Percentiles rank a stretch among this genome's conserved stretches.
Evolutionary conservation across 1,284 basidiomycete species (phyloP).

Genomic region (Leucoagaricus sp.): DNA sequence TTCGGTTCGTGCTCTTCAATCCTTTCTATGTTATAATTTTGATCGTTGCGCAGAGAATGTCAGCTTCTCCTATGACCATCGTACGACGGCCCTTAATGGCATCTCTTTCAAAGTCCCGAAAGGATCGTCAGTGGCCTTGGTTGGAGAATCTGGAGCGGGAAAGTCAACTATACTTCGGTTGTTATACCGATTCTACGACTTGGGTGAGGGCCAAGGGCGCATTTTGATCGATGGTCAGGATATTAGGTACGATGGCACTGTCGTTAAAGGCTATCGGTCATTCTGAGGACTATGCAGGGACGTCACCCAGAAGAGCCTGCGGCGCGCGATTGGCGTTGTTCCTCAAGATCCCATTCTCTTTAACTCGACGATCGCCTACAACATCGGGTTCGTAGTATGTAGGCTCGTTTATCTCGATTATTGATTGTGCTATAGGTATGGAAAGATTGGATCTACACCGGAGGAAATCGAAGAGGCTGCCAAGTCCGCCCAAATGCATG

Average conservation of each 20-base stretch:
- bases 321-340: conserved; percentile 81
- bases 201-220: conserved; percentile 69
- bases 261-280: background rate
- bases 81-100: conserved; percentile 69
- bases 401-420: background rate
- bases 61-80: conserved; percentile 81
- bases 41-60: conserved; percentile 60
- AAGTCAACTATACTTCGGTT: conserved; percentile 84
- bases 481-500: conserved; percentile 80
- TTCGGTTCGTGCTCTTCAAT: conserved; percentile 57
- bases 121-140: conserved; percentile 79
- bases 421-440: conserved; percentile 47
- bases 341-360: conserved; percentile 85
- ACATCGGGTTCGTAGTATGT: conserved; percentile 57
- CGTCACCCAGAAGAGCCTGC: conserved; percentile 78
- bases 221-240: conserved; percentile 85
- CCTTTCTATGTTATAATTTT: background rate
- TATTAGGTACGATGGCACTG: conserved; percentile 47
- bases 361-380: conserved; percentile 78
- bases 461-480: conserved; percentile 77
- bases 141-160: conserved; percentile 79
- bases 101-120: conserved; percentile 86
- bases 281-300: conserved; percentile 44
- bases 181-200: conserved; percentile 90
- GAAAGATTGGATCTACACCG: conserved; percentile 64